Evolutionary conservation across 208 protist species (phyloP), one percentile per base, ranked within the genome.

Genomic region (Trypanosoma mega): DNA sequence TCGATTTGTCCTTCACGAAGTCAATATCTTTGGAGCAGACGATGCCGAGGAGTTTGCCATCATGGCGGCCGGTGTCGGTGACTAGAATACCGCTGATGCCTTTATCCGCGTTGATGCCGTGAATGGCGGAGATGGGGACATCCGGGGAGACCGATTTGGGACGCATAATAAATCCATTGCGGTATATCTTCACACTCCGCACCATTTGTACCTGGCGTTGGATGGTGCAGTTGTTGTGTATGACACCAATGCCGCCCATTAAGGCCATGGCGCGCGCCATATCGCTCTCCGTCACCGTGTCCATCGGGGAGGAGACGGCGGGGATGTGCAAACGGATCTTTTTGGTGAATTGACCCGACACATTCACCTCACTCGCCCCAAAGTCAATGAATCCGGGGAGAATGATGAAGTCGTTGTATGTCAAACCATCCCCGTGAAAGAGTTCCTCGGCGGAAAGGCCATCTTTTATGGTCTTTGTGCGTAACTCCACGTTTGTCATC

Each of bases 1-100:
- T 79, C 16, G 51, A 64, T 54, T 79, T 74, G 72, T 98, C 87
- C 63, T 95, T 87, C 26, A 99, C 77, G 72, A 98, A 99, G 82
- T 98, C 97, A 50, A 98, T 93, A 68, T 99, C 98, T 65, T 98
- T 96, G 18, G 82, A 83, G 63, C 96, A 98, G 26, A 99, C 94
- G 16, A 99, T 98, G 49, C 97, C 97, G 18, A 99, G 68, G 7
- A 99, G 80, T 75, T 97, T 94, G 29, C 92, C 87, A 62, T 96
- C 80, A 48, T 97, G 90, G 53, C 85, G 69, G 44, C 97, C 98
- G 49, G 78, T 87, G 33, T 98, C 93, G 5, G 97, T 99, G 31
- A 99, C 95, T 14, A 98, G 90, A 64, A 99, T 97, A 47, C 97
- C 97, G 29, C 90, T 96, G 79, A 99, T 98, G 27, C 97, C 97